These are phyloP conservation scores for Purpureocillium lavendulum DNA, from an alignment of 2,329 filamentous ascomycete species.

Conservation along the genomic window DNA sequence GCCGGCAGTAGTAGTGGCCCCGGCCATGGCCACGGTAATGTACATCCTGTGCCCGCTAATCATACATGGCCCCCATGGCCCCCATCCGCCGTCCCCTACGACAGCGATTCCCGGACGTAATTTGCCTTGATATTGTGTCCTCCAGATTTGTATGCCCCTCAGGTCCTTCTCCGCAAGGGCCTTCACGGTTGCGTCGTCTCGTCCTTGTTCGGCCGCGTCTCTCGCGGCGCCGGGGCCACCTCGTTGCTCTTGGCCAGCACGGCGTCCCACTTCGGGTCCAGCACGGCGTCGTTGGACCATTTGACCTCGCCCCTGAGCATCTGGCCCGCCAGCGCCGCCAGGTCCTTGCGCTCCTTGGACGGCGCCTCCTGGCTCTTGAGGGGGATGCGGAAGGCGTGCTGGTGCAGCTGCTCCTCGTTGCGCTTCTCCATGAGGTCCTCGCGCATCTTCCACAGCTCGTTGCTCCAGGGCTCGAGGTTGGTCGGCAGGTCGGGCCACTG, in stretches of 20 bases:
- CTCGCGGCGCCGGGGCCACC: constrained; percentile 14
- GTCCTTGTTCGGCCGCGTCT: constrained; percentile 7
- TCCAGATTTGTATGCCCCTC: not conserved
- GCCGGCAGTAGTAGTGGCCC: constrained; percentile 10
- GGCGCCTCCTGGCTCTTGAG: constrained; percentile 32
- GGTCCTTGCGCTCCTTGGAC: constrained; percentile 30
- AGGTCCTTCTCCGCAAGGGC: too few relatives aligned
- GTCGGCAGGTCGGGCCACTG: constrained; percentile 69
- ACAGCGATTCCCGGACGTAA: not conserved
- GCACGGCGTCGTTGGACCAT: constrained; percentile 44
- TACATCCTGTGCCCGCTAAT: constrained; percentile 21
- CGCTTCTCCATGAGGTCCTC: constrained; percentile 36
- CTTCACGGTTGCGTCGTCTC: not conserved
- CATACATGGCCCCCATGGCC: constrained; percentile 13
- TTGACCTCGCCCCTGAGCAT: constrained; percentile 50
- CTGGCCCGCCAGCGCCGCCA: constrained; percentile 57
- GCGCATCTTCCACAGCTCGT: constrained; percentile 46
- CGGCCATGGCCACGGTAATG: constrained; percentile 20
- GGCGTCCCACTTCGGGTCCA: constrained; percentile 39
- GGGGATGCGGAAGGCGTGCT: constrained; percentile 24
- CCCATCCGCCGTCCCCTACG: too few relatives aligned
- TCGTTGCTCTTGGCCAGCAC: constrained; percentile 16
- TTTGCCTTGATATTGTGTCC: not conserved
- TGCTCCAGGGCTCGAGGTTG: constrained; percentile 56
- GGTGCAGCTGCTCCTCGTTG: constrained; percentile 22